Conservation (phyloP, 169 alveolate genomes). For the Cryptosporidium parvum region DNA sequence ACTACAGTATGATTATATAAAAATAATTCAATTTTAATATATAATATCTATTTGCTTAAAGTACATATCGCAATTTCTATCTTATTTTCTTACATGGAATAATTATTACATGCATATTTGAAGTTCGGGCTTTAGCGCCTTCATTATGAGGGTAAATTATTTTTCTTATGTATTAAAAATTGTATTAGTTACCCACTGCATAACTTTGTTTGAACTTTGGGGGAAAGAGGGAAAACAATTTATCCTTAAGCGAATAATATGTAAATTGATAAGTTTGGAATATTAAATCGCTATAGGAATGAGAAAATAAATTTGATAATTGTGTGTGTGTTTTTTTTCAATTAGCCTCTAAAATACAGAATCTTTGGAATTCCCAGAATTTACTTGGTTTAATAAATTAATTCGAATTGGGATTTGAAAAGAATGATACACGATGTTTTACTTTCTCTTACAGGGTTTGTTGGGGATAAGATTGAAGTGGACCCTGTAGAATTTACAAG, state of each 20-base stretch:
- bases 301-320: not conserved
- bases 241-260: too few relatives aligned
- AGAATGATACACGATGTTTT: constrained; percentile 56
- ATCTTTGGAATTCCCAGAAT: not conserved
- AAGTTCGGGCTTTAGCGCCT: not conserved
- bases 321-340: too few relatives aligned
- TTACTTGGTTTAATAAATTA: not conserved
- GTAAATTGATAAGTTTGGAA: not conserved
- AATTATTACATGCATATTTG: not conserved
- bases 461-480: constrained; percentile 45
- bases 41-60: not conserved
- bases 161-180: not conserved
- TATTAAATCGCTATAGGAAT: not conserved
- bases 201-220: not conserved
- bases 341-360: not conserved
- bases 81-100: not conserved
- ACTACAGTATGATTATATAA: not conserved
- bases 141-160: constrained; percentile 10
- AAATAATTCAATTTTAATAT: too few relatives aligned
- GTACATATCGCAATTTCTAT: not conserved
- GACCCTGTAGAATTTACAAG: constrained; percentile 26
- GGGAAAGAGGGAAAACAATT: not conserved
- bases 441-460: constrained; percentile 37
- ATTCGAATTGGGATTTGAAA: not conserved
- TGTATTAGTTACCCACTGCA: constrained; percentile 27